Evolutionary conservation across 2,329 filamentous ascomycete genomes (phyloP), one percentile per base, ranked within the genome.

Genomic region (Diaporthe helianthi): DNA sequence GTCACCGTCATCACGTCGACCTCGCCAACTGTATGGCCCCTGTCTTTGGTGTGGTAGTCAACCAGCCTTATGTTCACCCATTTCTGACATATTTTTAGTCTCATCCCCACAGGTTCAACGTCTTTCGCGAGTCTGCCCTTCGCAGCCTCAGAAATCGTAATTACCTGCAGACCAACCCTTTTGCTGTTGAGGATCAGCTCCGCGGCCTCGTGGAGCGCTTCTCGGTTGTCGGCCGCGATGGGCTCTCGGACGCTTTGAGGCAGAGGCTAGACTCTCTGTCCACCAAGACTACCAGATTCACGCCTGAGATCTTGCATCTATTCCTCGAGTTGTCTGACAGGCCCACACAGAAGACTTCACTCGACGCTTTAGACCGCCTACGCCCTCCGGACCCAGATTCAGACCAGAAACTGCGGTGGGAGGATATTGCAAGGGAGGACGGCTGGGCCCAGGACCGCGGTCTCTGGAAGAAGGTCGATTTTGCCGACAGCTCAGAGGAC

Each of bases 201-300:
- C 83, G 88, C 60, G 92, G 92, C 1, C 83, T 98, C 3, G 90
- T 94, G 73, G 96, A 98, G 81, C 94, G 95, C 74, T 96, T 98
- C 74, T 87, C 89, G 38, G 86, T 98, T 66, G 85, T 93, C 58
- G 90, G 92, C 76, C 89, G 92, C 71, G 94, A 98, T 74, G 89
- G 88, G 47, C 82, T 98, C 31, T 93, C 93, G 15, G 90, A 94
- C 47, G 86, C 89, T 70, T 79, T 97, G 24, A 81, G 85, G 13
- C 76, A 80, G 38, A 77, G 80, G 17, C 74, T 77, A 6, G 71
- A 72, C 0, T 70, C 72, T 5, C 66, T 78, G 12, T 70, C 74
- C 36, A 54, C 68, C 15, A 69, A 76, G 63, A 82, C 80, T 44
- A 85, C 85, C 52, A 89, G 89, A 79, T 95, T 89, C 86, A 88